Evolutionary conservation across 805 yeast species (phyloP), one percentile per base, ranked within the genome.

Genomic region (Candida manassasensis): DNA sequence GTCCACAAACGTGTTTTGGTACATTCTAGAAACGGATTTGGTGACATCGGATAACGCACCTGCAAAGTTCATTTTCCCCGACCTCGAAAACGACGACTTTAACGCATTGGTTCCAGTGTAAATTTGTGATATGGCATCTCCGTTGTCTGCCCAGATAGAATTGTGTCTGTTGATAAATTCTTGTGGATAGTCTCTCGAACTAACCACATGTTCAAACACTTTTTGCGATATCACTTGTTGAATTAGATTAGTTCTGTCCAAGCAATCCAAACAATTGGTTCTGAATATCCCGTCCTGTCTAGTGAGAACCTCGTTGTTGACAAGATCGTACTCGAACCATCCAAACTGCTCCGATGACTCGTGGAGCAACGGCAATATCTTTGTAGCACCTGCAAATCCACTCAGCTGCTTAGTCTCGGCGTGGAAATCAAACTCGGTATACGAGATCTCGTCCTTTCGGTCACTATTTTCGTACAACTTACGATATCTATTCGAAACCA

Each of bases 1-100:
- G 60, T 93, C 99, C 50, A 87, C 89, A 60, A 93, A 93, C 44
- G 94, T 90, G 61, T 93, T 93, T 55, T 93, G 90, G 57, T 93
- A 93, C 77, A 93, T 79, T 59, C 99, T 72, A 27, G 95, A 81
- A 6, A 93, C 96, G 0, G 96, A 86, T 59, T 93, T 93, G 1
- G 97, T 88, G 3, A 94, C 96, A 61, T 93, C 99, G 0, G 96
- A 84, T n/a, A 93, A 61, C 0, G 97, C 96, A 22, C 97, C 97
- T 0, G 97, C 97, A 36, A 93, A 63, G 29, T 90, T 87, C 97
- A 89, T 88, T 51, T 89, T 90, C 16, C 98, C 98, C 19, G 85
- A 81, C 53, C 99, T 75, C 2, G 97, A 85, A 52, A 84, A 93
- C 3, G 96, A 87, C 0, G 96, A 85, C 58, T 93, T 93, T 39